Percentiles rank a stretch among this genome's conserved stretches.
Evolutionary conservation across 2,329 filamentous ascomycete species (phyloP).

Genomic region (Bipolaris cookei): DNA sequence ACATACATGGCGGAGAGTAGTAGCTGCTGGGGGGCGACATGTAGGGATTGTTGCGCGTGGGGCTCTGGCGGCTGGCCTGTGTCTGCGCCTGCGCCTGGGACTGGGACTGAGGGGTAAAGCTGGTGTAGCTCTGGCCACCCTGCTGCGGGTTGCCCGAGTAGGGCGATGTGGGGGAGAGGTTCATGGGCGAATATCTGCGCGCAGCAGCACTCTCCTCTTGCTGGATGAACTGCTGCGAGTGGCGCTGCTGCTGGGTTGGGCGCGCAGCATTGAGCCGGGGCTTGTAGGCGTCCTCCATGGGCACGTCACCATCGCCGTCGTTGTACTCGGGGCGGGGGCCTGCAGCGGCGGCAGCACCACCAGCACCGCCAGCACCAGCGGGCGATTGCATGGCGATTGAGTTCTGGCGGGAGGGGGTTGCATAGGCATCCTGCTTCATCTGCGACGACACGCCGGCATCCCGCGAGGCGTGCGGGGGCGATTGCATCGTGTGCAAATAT

Average conservation of each 20-base stretch:
- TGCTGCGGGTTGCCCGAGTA: slow-evolving; percentile 71
- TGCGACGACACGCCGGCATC: slow-evolving; percentile 41
- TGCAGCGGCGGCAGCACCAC: slow-evolving; percentile 18
- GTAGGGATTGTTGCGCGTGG: slow-evolving; percentile 69
- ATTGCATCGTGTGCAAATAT: slow-evolving; percentile 47
- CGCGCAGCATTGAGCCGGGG: slow-evolving; percentile 38
- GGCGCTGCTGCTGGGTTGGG: slow-evolving; percentile 77
- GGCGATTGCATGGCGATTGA: slow-evolving; percentile 49
- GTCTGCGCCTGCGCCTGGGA: slow-evolving; percentile 30
- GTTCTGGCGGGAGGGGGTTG: slow-evolving; percentile 45
- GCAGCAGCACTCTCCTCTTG: slow-evolving; percentile 81
- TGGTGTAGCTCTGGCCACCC: slow-evolving; percentile 49
- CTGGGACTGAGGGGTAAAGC: slow-evolving; percentile 52
- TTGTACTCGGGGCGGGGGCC: slow-evolving; percentile 46
- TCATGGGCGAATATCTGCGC: slow-evolving; percentile 96
- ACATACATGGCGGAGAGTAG: slow-evolving; percentile 64
- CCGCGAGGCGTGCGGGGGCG: slow-evolving; percentile 42
- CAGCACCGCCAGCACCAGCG: not conserved
- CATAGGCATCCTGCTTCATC: slow-evolving; percentile 47
- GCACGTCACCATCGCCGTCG: slow-evolving; percentile 47
- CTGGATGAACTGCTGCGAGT: slow-evolving; percentile 74
- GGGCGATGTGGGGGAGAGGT: slow-evolving; percentile 80
- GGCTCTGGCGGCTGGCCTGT: slow-evolving; percentile 73
- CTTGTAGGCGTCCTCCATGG: slow-evolving; percentile 19
- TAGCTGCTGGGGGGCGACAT: slow-evolving; percentile 63